Conservation (phyloP, 139 green algal genomes). For the Picochlorum sp. region DNA sequence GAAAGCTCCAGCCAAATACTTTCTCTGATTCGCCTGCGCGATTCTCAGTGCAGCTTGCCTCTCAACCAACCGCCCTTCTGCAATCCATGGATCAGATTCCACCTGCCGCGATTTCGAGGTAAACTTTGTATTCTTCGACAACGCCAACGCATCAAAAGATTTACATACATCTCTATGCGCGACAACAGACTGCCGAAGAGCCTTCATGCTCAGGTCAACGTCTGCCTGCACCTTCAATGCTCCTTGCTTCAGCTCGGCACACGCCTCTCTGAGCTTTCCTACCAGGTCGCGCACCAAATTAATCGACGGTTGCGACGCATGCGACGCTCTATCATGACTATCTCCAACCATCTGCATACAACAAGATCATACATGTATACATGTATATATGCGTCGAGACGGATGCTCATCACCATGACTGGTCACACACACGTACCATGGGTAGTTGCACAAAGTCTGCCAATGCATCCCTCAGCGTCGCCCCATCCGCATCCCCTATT, state of each 20-base stretch:
- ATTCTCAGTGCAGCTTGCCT: slow-evolving; percentile 29
- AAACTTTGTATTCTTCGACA: slow-evolving; percentile 13
- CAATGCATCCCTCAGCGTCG: slow-evolving; percentile 28
- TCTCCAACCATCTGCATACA: slow-evolving; percentile 10
- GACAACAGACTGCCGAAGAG: slow-evolving; percentile 23
- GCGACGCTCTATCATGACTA: slow-evolving; percentile 10
- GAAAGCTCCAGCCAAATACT: slow-evolving; percentile 39
- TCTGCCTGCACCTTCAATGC: slow-evolving; percentile 11
- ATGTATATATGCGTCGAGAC: too few relatives aligned
- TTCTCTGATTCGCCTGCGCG: slow-evolving; percentile 34
- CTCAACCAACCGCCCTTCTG: slow-evolving; percentile 33
- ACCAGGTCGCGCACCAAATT: background rate
- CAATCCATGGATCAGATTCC: slow-evolving; percentile 55
- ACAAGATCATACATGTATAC: too few relatives aligned
- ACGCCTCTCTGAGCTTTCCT: slow-evolving; percentile 4
- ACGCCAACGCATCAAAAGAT: slow-evolving; percentile 12
- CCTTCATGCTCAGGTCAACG: slow-evolving; percentile 24
- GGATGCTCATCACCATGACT: too few relatives aligned
- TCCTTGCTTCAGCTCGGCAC: slow-evolving; percentile 13
- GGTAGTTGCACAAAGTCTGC: slow-evolving; percentile 28
- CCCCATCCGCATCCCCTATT: slow-evolving; percentile 30
- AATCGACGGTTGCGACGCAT: background rate
- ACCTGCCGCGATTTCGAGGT: slow-evolving; percentile 1
- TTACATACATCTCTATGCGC: slow-evolving; percentile 25
- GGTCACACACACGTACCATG: too few relatives aligned